Evolutionary conservation across 768 basidiomycete species (phyloP), one percentile per base, ranked within the genome.

Genomic region (Pulveroboletus sp.): DNA sequence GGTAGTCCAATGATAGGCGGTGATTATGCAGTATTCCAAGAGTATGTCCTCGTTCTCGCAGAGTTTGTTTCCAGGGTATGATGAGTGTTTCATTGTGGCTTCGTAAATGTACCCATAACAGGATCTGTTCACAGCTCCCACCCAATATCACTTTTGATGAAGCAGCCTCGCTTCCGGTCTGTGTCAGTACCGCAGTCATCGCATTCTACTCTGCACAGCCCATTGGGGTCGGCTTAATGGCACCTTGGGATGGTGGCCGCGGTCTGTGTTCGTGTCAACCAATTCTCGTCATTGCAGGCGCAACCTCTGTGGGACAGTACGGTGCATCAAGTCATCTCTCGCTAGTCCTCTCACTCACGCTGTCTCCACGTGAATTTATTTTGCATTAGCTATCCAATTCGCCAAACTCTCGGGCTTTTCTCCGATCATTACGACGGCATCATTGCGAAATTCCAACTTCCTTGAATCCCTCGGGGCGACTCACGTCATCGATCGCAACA

Each of bases 401-500:
- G 62, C 69, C 6, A 58, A 36, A 22, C 54, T 71, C 23, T 71
- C 70, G 5, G 69, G 65, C 3, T 70, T 72, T 38, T 68, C 61
- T 10, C 67, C 67, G 0, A 70, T 76, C 34, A 66, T 74, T 35
- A 65, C 71, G 13, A 76, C 75, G 0, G 68, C 75, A 6, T 74
- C 75, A 2, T 44, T 54, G 16, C 62, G 64, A 38, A 71, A 74
- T 49, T 46, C 60, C 0, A 62, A 53, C 10, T 60, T 63, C 26
- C 61, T 74, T 11, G 63, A 62, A 38, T 64, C 67, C 6, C 58
- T 70, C 11, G 73, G 73, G 9, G 72, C 73, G 16, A 72, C 72
- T 0, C 62, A 68, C 47, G 60, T 74, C 20, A 55, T 75, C 37
- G 68, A 69, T 54, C 61, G 66, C 22, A 54, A 63, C 42, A 51